Base-by-base conservation (phyloP, 1,284 basidiomycete species). In the Wallemia ichthyophaga region DNA sequence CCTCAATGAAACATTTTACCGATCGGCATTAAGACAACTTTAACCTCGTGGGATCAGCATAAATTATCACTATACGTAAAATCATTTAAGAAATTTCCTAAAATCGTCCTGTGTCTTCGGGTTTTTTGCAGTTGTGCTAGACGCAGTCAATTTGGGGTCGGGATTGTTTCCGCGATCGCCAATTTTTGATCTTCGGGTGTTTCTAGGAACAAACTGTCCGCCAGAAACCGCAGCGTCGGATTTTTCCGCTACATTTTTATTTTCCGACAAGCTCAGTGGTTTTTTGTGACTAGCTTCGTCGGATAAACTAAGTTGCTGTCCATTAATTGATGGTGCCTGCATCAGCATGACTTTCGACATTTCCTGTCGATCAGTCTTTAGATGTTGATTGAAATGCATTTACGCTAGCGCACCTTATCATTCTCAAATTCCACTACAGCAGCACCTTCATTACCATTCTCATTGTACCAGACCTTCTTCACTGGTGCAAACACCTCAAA, bases 401-500 rank as follows among this genome's bases (percentile, higher is more conserved):
- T 48, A 48, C 7, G 5, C n/a, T 48, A 48, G n/a, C 25, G 5
- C n/a, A 56, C 55, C 25, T 17, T 27, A 7, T 56, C 25, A 24
- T 24, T 27, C 15, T 26, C 55, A 56, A 56, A 56, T 27, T 56
- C 55, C 25, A 56, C 55, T 5, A 56, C 55, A 21, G 55, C 25
- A 62, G 62, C 2, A 60, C 61, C 27, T 61, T 32, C 17, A 60
- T 63, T 1, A 27, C 61, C 24, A 61, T 56, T 28, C 62, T 62
- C n/a, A 61, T 60, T 28, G 25, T 56, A 56, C 55, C 55, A 56
- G n/a, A 92, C 75, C 1, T 83, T 76, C 59, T 76, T 79, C 26
- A 94, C 79, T 0, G 72, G 69, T 0, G 77, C 77, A 55, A 82
- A 69, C 69, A 86, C 89, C 68, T 88, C 85, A 5, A 95, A 71